Conservation (phyloP, 768 basidiomycete genomes). For the Pleurotus ostreatus region DNA sequence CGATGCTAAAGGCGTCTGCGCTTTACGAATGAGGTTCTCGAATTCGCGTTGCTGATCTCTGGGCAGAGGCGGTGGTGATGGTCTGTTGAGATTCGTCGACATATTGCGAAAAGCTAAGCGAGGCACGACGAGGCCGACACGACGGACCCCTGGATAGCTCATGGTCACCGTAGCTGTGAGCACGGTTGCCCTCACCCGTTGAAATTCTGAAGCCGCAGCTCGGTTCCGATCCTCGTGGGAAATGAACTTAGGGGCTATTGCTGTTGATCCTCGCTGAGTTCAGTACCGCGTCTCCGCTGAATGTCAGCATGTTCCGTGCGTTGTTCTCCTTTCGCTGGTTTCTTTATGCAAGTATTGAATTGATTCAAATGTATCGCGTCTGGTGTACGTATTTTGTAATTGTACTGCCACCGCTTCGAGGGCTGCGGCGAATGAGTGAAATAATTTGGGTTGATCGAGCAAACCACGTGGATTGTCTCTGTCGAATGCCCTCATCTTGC, state of each 20-base stretch:
- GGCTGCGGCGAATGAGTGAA: not conserved
- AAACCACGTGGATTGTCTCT: conserved; percentile 4
- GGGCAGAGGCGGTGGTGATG: conserved; percentile 75
- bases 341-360: no score
- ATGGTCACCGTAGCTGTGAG: not conserved
- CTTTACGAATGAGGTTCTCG: conserved; percentile 71
- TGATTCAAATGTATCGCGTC: no score
- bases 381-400: not conserved
- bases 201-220: no score
- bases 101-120: conserved; percentile 1
- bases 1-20: conserved; percentile 39
- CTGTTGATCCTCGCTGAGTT: no score
- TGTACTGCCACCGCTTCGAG: not conserved
- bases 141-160: not conserved
- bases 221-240: no score
- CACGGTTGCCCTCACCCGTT: no score
- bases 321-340: no score
- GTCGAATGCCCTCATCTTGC: not conserved
- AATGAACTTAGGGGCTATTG: no score
- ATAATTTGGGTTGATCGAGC: not conserved
- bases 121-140: not conserved
- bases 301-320: no score
- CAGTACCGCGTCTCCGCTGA: no score
- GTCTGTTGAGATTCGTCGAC: conserved; percentile 44
- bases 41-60: conserved; percentile 79